Evolutionary conservation across 371 early-diverging fungal species (phyloP).

Genomic region (Mucor ambiguus): DNA sequence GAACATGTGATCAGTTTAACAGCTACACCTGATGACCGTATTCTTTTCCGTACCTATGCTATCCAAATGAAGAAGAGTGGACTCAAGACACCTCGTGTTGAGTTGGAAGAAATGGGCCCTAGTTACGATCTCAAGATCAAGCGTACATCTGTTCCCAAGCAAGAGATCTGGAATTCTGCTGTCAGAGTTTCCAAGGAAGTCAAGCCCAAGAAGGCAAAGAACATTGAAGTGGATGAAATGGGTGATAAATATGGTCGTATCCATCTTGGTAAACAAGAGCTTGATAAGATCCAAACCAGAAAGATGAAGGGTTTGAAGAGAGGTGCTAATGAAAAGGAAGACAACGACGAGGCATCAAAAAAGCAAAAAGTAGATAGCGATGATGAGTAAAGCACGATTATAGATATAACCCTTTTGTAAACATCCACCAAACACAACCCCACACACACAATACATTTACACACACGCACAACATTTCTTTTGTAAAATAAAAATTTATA

Average conservation of each 20-base stretch:
- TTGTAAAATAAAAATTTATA: slow-evolving; percentile 9
- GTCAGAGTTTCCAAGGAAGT: slow-evolving; percentile 84
- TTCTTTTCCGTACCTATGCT: slow-evolving; percentile 82
- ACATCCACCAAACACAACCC: neutral
- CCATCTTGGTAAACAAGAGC: slow-evolving; percentile 91
- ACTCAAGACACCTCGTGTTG: slow-evolving; percentile 83
- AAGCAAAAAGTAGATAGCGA: slow-evolving; percentile 48
- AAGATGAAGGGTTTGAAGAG: slow-evolving; percentile 95
- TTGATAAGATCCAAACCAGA: slow-evolving; percentile 91
- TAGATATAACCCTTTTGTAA: slow-evolving; percentile 8
- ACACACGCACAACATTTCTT: slow-evolving; percentile 1
- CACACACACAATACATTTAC: neutral
- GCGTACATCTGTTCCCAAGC: slow-evolving; percentile 72
- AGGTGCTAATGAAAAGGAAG: slow-evolving; percentile 55
- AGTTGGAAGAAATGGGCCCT: slow-evolving; percentile 95
- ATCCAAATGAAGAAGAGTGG: slow-evolving; percentile 87
- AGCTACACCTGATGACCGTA: slow-evolving; percentile 67
- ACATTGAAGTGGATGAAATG: slow-evolving; percentile 83
- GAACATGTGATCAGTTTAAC: slow-evolving; percentile 90
- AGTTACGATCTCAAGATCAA: slow-evolving; percentile 80
- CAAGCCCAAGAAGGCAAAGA: slow-evolving; percentile 92
- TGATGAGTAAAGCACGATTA: slow-evolving; percentile 1
- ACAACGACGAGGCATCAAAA: slow-evolving; percentile 31
- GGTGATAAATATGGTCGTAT: slow-evolving; percentile 93
- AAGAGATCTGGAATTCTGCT: slow-evolving; percentile 85